Base-by-base conservation (phyloP, 139 green algal genomes). In the Trebouxia sp. region DNA sequence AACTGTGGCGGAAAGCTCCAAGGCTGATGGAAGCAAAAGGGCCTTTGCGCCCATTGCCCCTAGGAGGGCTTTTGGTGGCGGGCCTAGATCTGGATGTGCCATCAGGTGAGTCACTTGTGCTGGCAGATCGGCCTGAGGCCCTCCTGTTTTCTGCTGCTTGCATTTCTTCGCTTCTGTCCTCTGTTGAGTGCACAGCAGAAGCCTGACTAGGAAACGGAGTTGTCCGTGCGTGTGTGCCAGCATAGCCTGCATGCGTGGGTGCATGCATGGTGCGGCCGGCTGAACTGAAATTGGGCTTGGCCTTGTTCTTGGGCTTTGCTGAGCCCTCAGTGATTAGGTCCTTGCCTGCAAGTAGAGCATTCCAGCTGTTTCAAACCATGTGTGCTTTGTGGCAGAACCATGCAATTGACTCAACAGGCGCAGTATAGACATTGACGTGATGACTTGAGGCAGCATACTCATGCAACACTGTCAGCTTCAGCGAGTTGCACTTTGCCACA, bases 11-110 rank as follows among this genome's bases (percentile, higher is more conserved):
- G n/a, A n/a, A n/a, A n/a, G n/a, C n/a, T n/a, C 47, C 47, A 53
- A 53, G 47, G 47, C 47, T 53, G 47, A 53, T 53, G 47, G 62
- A 72, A 35, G 32, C 62, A 41, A 72, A 72, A 43, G 62, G 62
- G 62, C 62, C 26, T 32, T 5, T 72, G 35, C 37, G 14, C 32
- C 32, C 35, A 32, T 35, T 42, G 47, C 47, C 47, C 47, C 62
- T 72, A 17, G 62, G 43, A 15, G 62, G 37, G 62, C 62, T 24
- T 37, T 45, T 45, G 10, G n/a, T n/a, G n/a, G n/a, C n/a, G n/a
- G n/a, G n/a, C n/a, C n/a, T n/a, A n/a, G n/a, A n/a, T n/a, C n/a
- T n/a, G n/a, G n/a, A n/a, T n/a, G n/a, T n/a, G n/a, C n/a, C n/a
- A n/a, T n/a, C n/a, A n/a, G n/a, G n/a, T n/a, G n/a, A n/a, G n/a